A percentile compares a stretch with the other conserved stretches of the same genome.
phyloP scores from a whole-genome alignment of 2,329 filamentous ascomycete species.

The Fusarium camptoceras region DNA sequence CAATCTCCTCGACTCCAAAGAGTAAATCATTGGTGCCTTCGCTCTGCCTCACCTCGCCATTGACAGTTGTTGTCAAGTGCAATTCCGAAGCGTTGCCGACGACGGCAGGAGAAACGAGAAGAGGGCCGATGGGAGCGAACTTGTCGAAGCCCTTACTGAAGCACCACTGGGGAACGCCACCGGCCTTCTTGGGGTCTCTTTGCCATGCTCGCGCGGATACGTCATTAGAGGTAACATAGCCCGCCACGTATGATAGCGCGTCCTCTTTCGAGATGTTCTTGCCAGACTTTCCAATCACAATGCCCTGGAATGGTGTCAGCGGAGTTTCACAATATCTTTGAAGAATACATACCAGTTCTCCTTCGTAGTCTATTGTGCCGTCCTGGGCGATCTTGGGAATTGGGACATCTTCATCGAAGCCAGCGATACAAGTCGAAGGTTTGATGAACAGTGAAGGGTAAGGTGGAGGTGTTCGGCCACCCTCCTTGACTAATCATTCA shows the following conservation, averaged over 20 bases:
- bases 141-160: constrained; percentile 68
- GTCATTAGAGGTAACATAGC: constrained; percentile 61
- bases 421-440: constrained; percentile 55
- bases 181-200: constrained; percentile 59
- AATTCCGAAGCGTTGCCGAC: constrained; percentile 48
- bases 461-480: constrained; percentile 62
- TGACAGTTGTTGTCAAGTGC: constrained; percentile 57
- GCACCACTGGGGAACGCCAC: constrained; percentile 62
- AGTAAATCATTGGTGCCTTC: constrained; percentile 62
- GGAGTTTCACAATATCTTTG: rapidly evolving
- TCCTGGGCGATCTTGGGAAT: constrained; percentile 62
- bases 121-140: constrained; percentile 66
- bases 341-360: constrained; percentile 54
- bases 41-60: constrained; percentile 63
- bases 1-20: constrained; percentile 59
- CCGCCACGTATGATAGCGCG: constrained; percentile 61
- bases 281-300: constrained; percentile 66
- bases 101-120: constrained; percentile 51
- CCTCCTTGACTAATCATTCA: constrained; percentile 60
- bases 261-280: constrained; percentile 61
- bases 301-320: constrained; percentile 43
- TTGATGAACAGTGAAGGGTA: constrained; percentile 65
- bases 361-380: constrained; percentile 62
- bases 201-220: constrained; percentile 66
- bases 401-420: constrained; percentile 53